Percentiles rank a stretch among this genome's conserved stretches.
phyloP scores from a whole-genome alignment of 2,329 filamentous ascomycete species.

The Neophaeococcomyces aloes region DNA sequence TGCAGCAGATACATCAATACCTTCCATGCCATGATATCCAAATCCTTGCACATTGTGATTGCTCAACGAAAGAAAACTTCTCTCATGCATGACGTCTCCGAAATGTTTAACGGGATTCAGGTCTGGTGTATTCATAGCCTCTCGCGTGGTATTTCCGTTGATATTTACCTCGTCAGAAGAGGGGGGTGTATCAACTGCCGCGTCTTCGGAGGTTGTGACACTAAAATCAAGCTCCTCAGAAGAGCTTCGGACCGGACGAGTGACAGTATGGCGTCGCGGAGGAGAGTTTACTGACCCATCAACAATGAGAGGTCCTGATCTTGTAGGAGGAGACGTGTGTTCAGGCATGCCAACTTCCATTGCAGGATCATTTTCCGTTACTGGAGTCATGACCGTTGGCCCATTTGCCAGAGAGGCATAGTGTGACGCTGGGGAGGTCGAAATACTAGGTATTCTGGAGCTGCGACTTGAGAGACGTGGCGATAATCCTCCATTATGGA shows the following conservation, averaged over 20 bases:
- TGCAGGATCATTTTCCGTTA: constrained; percentile 2
- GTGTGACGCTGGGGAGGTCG: constrained; percentile 1
- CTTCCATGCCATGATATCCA: background rate
- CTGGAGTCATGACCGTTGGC: background rate
- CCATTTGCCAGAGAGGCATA: constrained; percentile 4
- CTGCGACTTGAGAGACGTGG: constrained; percentile 21
- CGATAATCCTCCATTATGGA: constrained; percentile 30
- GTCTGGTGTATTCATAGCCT: background rate
- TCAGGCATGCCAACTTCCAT: background rate
- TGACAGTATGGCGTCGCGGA: constrained; percentile 25
- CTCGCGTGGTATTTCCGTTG: background rate
- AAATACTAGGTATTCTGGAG: constrained; percentile 5
- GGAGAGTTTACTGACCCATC: constrained; percentile 32
- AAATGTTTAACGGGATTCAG: background rate
- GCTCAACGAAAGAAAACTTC: constrained; percentile 4
- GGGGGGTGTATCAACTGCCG: constrained; percentile 24
- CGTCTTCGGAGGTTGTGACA: constrained; percentile 31
- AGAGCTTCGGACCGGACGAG: constrained; percentile 24
- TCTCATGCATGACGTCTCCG: constrained; percentile 4
- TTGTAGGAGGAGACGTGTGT: constrained; percentile 14
- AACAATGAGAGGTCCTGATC: constrained; percentile 35
- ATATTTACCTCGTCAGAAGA: constrained; percentile 23
- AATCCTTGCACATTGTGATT: background rate
- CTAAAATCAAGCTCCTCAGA: constrained; percentile 27
- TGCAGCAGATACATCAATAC: background rate